phyloP scores from a whole-genome alignment of 164 flowering plant genomes.

The Hamamelis virginiana region DNA sequence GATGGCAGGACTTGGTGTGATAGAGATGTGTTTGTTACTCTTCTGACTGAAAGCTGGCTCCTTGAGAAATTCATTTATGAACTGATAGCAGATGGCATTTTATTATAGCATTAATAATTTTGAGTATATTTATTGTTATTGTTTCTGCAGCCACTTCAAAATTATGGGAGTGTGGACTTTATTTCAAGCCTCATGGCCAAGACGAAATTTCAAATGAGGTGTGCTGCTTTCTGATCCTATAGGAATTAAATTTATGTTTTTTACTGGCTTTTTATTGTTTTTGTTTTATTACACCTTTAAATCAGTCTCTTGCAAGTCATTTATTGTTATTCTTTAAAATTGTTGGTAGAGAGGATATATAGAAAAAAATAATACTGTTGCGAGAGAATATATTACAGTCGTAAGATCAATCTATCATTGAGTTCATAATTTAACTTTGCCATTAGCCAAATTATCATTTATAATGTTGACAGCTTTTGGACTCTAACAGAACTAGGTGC shows the following conservation, averaged over 20 bases:
- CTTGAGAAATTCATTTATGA: background rate
- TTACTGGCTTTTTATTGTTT: background rate
- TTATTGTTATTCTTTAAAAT: too few relatives aligned
- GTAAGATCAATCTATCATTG: too few relatives aligned
- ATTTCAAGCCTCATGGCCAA: conserved; percentile 41
- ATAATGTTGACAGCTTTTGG: too few relatives aligned
- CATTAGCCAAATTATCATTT: too few relatives aligned
- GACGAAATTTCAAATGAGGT: conserved; percentile 62
- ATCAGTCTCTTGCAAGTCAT: background rate
- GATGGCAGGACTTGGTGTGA: too few relatives aligned
- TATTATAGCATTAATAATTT: background rate
- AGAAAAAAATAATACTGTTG: too few relatives aligned
- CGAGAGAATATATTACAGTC: too few relatives aligned
- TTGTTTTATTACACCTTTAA: background rate
- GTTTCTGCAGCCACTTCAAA: conserved; percentile 64
- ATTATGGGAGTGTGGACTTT: conserved; percentile 64
- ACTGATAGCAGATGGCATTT: background rate
- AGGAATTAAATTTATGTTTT: background rate
- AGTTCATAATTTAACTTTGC: too few relatives aligned
- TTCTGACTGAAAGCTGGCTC: background rate
- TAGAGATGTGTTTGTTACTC: background rate
- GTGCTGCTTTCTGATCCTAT: conserved; percentile 8
- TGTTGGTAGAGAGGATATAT: too few relatives aligned
- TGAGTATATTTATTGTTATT: conserved; percentile 9
- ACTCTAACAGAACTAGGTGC: background rate